A percentile compares a stretch with the other conserved stretches of the same genome.
phyloP scores from a whole-genome alignment of 345 rosid species.

The Syzygium grande region DNA sequence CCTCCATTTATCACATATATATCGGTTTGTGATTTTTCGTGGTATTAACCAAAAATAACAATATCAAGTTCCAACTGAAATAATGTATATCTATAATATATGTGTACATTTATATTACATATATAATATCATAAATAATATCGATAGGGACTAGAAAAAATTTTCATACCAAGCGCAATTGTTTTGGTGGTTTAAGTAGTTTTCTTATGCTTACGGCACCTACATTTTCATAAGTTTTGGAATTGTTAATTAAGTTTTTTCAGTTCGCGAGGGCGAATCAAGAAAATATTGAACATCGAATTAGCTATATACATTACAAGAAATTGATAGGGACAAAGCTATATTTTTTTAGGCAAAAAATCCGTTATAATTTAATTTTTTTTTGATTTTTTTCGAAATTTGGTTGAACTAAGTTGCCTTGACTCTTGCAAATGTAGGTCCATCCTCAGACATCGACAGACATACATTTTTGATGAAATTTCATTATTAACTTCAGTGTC shows the following conservation, averaged over 20 bases:
- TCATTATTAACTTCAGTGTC: neutral
- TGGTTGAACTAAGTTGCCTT: neutral
- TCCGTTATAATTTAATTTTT: accelerated
- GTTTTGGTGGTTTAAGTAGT: neutral
- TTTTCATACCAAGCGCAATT: neutral
- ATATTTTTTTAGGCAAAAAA: neutral
- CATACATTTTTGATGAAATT: neutral
- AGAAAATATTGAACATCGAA: neutral
- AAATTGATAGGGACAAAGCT: accelerated
- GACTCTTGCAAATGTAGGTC: neutral
- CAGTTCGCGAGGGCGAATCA: neutral
- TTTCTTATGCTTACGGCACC: neutral
- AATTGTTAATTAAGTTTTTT: too few relatives aligned
- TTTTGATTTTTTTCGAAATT: accelerated
- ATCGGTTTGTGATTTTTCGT: too few relatives aligned
- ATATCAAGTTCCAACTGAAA: neutral
- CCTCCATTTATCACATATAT: too few relatives aligned
- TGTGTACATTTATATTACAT: neutral
- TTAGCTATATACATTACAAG: neutral
- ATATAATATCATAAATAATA: neutral
- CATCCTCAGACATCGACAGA: accelerated
- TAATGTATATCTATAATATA: neutral
- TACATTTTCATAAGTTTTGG: neutral
- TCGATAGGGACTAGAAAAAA: accelerated
- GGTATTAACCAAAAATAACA: too few relatives aligned